Evolutionary conservation across 2,329 filamentous ascomycete genomes (phyloP), one percentile per base, ranked within the genome.

Genomic region (Aspergillus sp.): DNA sequence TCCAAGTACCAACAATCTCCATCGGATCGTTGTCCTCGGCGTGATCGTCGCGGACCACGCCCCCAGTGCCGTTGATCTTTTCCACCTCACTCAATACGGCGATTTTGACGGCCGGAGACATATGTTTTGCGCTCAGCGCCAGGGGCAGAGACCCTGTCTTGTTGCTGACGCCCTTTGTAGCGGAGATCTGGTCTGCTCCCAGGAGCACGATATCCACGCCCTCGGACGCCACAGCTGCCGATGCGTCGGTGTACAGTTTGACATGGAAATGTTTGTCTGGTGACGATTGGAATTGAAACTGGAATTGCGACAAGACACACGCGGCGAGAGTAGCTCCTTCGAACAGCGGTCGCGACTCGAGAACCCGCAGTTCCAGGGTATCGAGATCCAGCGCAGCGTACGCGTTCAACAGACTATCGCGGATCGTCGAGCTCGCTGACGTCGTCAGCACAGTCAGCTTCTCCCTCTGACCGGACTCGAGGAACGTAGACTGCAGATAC

Each of bases 321-420:
- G 57, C 82, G 53, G 81, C 82, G 47, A 85, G 75, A 8, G 74
- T 78, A 4, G 81, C 81, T 7, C 85, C 86, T 68, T 89, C 85
- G 57, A 79, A 88, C 0, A 84, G 73, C 0, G 86, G 86, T 0
- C 86, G 76, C 2, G 86, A 88, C 65, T 89, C 86, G 3, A 89
- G 74, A 26, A 89, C 73, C 4, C 78, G 79, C 16, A 89, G 66
- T 46, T 85, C 77, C 8, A 87, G 62, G 0, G 41, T 55, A 55
- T 60, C 26, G 7, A 76, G 63, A 1, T 60, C 65, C 2, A 72
- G 63, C 1, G 60, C 57, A 0, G 62, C 57, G 10, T 78, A 67
- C 2, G 74, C 68, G 24, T 76, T 69, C 1, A 76, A 59, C 10
- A 88, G 72, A 46, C 74, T 76, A 14, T 73, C 65, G 17, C 67